Evolutionary conservation across 2,329 filamentous ascomycete species (phyloP), one percentile per base, ranked within the genome.

Genomic region (Xylaria digitata): DNA sequence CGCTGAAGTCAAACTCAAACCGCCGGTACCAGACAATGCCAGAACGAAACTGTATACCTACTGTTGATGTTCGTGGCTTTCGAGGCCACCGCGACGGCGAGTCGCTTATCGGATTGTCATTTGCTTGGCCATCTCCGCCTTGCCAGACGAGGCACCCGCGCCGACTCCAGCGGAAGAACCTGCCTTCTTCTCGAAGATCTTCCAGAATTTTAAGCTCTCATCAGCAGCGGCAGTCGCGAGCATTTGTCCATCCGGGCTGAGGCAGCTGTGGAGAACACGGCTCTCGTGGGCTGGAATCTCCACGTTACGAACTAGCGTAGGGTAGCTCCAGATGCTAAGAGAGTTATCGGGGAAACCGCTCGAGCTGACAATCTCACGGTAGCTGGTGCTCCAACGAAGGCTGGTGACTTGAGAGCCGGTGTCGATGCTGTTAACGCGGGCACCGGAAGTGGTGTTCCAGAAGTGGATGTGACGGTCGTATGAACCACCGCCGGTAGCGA

Each of bases 311-410:
- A 98, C 96, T 57, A 98, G 86, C 19, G 94, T 96, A 9, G 96
- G 96, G 82, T 99, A 99, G 85, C 92, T 97, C 96, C 96, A 99
- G 84, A 99, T 97, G 85, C 93, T 97, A 73, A 99, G 87, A 43
- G 93, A 96, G 87, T 99, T 99, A 84, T 98, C 95, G n/a, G 96
- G 96, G 85, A 98, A 98, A 64, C 96, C 96, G 77, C 93, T 96
- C 43, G 94, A 97, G 85, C 92, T 97, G 78, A 98, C 94, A 75
- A 99, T 96, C 86, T 99, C 96, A 73, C 96, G 94, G 87, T 98
- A 97, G 81, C 93, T 91, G 69, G 94, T 93, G 86, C 93, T 97
- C 96, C 96, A 99, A 75, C 94, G 91, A 64, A 99, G 88, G 74
- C 92, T 96, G 73, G 96, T 99, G 65, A 99, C 96, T 81, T 99